phyloP scores from a whole-genome alignment of 2,329 filamentous ascomycete species.

The Pseudogymnoascus sp. region DNA sequence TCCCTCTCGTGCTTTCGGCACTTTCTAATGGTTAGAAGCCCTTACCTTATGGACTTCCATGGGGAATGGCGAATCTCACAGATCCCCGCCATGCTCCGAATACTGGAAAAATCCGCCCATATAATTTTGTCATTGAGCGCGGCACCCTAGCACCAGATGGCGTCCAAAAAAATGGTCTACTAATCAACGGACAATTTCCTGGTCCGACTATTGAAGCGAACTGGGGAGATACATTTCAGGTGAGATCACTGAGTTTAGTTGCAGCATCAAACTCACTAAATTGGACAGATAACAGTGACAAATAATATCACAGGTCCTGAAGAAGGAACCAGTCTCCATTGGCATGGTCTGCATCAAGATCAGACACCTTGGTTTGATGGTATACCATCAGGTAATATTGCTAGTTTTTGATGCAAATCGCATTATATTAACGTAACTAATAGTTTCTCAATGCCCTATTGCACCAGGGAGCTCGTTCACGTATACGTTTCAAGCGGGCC shows the following conservation, averaged over 20 bases:
- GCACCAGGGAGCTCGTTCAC: conserved; percentile 35
- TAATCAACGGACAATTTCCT: conserved; percentile 32
- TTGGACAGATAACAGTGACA: conserved; percentile 24
- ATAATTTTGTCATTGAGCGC: background rate
- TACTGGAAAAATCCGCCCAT: background rate
- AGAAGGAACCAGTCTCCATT: conserved; percentile 43
- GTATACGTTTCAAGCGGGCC: conserved; percentile 24
- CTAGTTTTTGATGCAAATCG: background rate
- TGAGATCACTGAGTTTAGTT: background rate
- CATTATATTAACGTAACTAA: background rate
- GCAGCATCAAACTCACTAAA: background rate
- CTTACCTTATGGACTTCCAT: background rate
- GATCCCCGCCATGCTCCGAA: background rate
- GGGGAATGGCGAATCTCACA: background rate
- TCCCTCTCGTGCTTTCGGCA: background rate
- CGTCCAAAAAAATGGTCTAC: conserved; percentile 22
- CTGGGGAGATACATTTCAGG: conserved; percentile 28
- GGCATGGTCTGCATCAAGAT: conserved; percentile 33
- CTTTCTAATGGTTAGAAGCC: background rate
- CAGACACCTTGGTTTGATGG: background rate
- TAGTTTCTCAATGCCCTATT: conserved; percentile 57
- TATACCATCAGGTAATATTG: background rate
- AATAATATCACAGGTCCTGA: conserved; percentile 32
- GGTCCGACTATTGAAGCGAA: conserved; percentile 33
- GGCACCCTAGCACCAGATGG: conserved; percentile 24